Base-by-base conservation (phyloP, 495 filamentous ascomycete genomes). In the Trichodelitschia bisporula region DNA sequence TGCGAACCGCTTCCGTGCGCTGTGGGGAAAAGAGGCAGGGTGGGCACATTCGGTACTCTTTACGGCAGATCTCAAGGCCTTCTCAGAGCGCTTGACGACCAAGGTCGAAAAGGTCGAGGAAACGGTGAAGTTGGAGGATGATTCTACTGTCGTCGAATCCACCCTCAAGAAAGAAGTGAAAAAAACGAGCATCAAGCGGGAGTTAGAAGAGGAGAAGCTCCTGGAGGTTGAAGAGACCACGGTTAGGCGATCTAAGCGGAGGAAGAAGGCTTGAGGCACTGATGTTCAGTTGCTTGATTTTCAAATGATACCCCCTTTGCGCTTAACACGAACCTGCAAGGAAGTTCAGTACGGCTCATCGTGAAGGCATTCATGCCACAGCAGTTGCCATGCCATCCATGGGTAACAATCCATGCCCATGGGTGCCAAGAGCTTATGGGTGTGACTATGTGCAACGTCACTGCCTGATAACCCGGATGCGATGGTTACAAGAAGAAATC, bases 1-100 rank as follows among this genome's bases (percentile, higher is more conserved):
- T 25, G 89, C 73, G 2, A 72, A 90, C 36, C 71, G 86, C 42
- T 95, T 95, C 48, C 64, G 86, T 18, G 65, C 64, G 30, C 61
- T 95, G 3, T 95, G 89, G 89, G 86, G 86, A 0, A 66, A 72
- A 19, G 77, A 95, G 40, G 86, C 86, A 6, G 86, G 86, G 1
- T 99, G 89, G 89, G 89, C 86, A 1, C 86, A 99, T 50, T 84
- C 72, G 23, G 89, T 97, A 12, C 61, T 99, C 3, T 99, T 99
- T 47, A 86, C 86, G 0, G 89, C 86, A 2, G 82, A 99, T 47
- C 50, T 99, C 28, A 74, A 69, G 45, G 67, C 75, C 0, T 95
- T 95, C 44, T 65, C 79, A 5, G 75, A 76, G 36, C 46, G 58
- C 28, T 43, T 69, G 16, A 48, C 59, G 9, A 44, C 57, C 1